These are phyloP conservation scores for Malus domestica DNA, from an alignment of 306 rosid species.

Conservation along the genomic window DNA sequence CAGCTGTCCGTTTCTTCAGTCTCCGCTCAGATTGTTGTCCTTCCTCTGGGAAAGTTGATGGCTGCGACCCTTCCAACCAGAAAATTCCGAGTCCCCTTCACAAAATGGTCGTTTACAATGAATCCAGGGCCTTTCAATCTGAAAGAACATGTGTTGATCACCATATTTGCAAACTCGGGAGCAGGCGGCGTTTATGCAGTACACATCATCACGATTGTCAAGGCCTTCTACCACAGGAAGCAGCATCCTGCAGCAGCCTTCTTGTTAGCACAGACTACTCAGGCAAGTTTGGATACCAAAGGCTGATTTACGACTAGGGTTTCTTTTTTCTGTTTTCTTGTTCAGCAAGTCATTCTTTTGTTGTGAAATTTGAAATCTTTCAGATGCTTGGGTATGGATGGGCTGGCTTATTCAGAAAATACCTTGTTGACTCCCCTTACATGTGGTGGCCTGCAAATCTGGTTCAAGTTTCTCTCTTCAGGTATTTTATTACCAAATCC, in stretches of 20 bases:
- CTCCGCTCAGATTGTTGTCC: constrained; percentile 62
- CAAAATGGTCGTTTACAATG: constrained; percentile 49
- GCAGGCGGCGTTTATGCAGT: constrained; percentile 65
- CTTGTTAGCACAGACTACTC: constrained; percentile 66
- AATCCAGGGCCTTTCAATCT: constrained; percentile 78
- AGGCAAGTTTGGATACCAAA: constrained; percentile 27
- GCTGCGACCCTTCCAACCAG: constrained; percentile 58
- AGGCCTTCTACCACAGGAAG: constrained; percentile 63
- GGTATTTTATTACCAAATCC: constrained; percentile 21
- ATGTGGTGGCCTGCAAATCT: constrained; percentile 98
- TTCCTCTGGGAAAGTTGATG: constrained; percentile 80
- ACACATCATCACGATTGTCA: constrained; percentile 63
- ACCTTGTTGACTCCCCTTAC: constrained; percentile 81
- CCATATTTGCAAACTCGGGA: constrained; percentile 74
- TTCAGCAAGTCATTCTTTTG: not conserved
- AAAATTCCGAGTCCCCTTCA: constrained; percentile 27
- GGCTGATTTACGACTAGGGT: not conserved
- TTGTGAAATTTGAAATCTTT: not conserved
- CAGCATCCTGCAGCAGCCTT: constrained; percentile 58
- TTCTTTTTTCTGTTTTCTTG: not conserved
- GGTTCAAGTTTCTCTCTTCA: constrained; percentile 78
- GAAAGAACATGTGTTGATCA: constrained; percentile 80
- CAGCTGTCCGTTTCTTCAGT: constrained; percentile 47
- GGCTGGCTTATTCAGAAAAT: constrained; percentile 83
- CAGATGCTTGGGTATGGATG: constrained; percentile 97